Evolutionary conservation across 1,284 basidiomycete species (phyloP), one percentile per base, ranked within the genome.

Genomic region (Malassezia yamatoensis): DNA sequence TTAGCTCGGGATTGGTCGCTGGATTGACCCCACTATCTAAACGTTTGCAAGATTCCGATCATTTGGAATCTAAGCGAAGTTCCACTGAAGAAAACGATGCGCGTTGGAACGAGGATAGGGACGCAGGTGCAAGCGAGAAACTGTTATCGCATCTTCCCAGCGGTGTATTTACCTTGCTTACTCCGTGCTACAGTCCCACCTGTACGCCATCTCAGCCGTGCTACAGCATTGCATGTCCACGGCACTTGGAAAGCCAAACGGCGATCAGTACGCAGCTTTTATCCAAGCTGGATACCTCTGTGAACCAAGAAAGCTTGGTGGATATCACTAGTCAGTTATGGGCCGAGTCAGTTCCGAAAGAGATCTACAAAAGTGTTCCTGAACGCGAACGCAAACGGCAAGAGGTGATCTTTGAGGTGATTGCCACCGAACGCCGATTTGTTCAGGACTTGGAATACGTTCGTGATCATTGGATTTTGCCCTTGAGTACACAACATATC

Each of bases 371-470:
- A 67, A 88, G 85, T 67, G 88, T 96, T 37, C 85, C 86, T 3
- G 91, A 96, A 59, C 81, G 79, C 35, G 94, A 99, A 79, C 91
- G 94, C 81, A 93, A 84, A 76, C 83, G 94, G 1, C 94, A 99
- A 74, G 94, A 99, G 76, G 89, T 90, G 33, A 96, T 99, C 78
- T 98, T 98, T 75, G 94, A 99, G 78, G 88, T 96, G 62, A 93
- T 96, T 52, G 96, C 96, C 75, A 98, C 94, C 15, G 94, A 98
- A 75, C 83, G 90, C 16, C 91, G 96, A 78, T 98, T 96, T 77
- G 91, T 98, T 40, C 82, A 88, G 52, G 93, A 96, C 76, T 84
- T 98, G 82, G 94, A 99, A 76, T 98, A 99, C 74, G 81, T 99
- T 41, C 86, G 91, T 58, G 93, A 98, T 40, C 60, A 54, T 37